A percentile compares a stretch with the other conserved stretches of the same genome.
phyloP scores from a whole-genome alignment of 331 rosid species.

The Rosa hybrid region DNA sequence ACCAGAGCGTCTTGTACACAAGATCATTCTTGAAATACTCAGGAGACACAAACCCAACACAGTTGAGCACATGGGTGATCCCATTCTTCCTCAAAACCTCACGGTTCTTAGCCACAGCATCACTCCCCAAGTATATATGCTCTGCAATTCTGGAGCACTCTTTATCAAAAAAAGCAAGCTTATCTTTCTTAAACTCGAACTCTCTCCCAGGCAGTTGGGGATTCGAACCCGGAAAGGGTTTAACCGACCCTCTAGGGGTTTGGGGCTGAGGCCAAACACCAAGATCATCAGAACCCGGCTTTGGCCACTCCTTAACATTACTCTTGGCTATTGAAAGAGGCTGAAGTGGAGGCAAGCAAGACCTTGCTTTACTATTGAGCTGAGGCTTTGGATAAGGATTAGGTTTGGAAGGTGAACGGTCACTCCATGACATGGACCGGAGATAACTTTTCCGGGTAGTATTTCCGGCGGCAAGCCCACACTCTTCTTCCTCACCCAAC shows the following conservation, averaged over 20 bases:
- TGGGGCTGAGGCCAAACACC: slow-evolving; percentile 78
- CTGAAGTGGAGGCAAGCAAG: slow-evolving; percentile 76
- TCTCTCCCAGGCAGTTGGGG: slow-evolving; percentile 48
- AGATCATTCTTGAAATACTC: slow-evolving; percentile 87
- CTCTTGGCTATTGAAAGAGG: slow-evolving; percentile 72
- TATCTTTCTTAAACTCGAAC: slow-evolving; percentile 73
- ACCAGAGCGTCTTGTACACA: slow-evolving; percentile 92
- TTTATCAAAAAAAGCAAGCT: slow-evolving; percentile 74
- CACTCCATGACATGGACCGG: slow-evolving; percentile 87
- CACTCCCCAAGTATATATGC: slow-evolving; percentile 86
- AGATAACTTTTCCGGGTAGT: slow-evolving; percentile 51
- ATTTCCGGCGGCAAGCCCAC: slow-evolving; percentile 40
- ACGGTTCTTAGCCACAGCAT: slow-evolving; percentile 89
- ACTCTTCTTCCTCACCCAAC: slow-evolving; percentile 61
- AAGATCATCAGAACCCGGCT: slow-evolving; percentile 90
- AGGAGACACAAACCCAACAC: slow-evolving; percentile 93
- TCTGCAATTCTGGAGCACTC: slow-evolving; percentile 90
- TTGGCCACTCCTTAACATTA: slow-evolving; percentile 74
- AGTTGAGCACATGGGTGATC: slow-evolving; percentile 88
- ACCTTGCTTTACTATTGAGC: slow-evolving; percentile 45
- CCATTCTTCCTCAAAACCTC: slow-evolving; percentile 66
- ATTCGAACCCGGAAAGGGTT: slow-evolving; percentile 28
- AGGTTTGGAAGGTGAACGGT: slow-evolving; percentile 61
- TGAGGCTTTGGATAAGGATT: slow-evolving; percentile 46
- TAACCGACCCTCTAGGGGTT: slow-evolving; percentile 62